Evolutionary conservation across 495 filamentous ascomycete species (phyloP).

Genomic region (Xylaria cubensis): DNA sequence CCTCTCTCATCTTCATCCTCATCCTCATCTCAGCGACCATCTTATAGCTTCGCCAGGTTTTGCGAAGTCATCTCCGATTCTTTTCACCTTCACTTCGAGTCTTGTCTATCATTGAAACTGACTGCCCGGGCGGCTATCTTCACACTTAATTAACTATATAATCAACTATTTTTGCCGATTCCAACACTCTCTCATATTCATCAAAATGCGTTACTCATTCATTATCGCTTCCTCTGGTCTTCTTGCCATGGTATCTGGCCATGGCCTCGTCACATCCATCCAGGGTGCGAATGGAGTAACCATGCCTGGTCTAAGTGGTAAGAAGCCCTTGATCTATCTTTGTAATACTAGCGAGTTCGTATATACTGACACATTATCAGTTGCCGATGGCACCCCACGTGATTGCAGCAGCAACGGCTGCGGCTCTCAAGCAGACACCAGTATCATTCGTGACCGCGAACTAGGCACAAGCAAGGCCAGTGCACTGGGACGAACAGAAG

Average conservation of each 20-base stretch:
- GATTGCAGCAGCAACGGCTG: conserved; percentile 60
- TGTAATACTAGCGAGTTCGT: background rate
- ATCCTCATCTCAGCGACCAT: background rate
- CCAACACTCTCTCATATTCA: background rate
- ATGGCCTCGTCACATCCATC: conserved; percentile 60
- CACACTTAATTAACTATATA: conserved; percentile 7
- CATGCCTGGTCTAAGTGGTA: conserved; percentile 61
- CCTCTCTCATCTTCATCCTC: conserved; percentile 17
- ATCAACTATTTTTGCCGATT: background rate
- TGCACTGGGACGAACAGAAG: conserved; percentile 63
- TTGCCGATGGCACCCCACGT: conserved; percentile 63
- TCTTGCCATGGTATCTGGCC: conserved; percentile 43
- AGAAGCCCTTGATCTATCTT: conserved; percentile 13
- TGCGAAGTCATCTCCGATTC: conserved; percentile 2
- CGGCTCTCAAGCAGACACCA: conserved; percentile 56
- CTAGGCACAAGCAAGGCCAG: conserved; percentile 52
- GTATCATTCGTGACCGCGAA: conserved; percentile 61
- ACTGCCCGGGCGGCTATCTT: conserved; percentile 16
- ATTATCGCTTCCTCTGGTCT: conserved; percentile 35
- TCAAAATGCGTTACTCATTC: conserved; percentile 43
- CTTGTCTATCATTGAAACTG: background rate
- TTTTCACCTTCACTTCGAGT: background rate
- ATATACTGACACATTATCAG: conserved; percentile 34
- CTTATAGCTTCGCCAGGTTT: conserved; percentile 16
- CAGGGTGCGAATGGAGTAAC: conserved; percentile 60